These are phyloP conservation scores for Guadua angustifolia DNA, from an alignment of 176 grass and related monocot genomes.

Conservation along the genomic window DNA sequence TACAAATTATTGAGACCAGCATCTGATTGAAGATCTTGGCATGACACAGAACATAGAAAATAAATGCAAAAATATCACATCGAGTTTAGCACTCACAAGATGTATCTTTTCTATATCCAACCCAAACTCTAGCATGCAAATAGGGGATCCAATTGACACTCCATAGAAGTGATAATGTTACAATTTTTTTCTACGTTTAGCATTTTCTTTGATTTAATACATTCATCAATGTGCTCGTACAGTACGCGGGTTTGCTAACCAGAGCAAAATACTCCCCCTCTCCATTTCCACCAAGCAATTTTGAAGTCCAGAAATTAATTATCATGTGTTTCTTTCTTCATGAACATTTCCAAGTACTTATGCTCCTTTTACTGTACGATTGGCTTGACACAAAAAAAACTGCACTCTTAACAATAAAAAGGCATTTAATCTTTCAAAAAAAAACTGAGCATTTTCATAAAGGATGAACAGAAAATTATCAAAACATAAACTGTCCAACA, in stretches of 20 bases:
- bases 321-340: background rate
- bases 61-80: conserved; percentile 29
- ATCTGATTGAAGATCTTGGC: background rate
- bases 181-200: background rate
- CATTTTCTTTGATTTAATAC: conserved; percentile 18
- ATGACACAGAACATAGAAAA: background rate
- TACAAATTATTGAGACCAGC: background rate
- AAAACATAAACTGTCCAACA: background rate
- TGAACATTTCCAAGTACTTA: background rate
- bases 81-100: background rate
- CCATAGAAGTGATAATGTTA: background rate
- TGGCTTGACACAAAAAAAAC: conserved; percentile 8
- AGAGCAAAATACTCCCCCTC: background rate
- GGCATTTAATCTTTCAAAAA: background rate
- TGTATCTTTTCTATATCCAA: conserved; percentile 10
- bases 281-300: conserved; percentile 11
- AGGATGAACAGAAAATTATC: background rate
- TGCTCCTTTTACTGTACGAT: background rate
- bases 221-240: background rate
- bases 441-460: background rate
- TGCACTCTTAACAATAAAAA: background rate
- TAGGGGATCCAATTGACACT: conserved; percentile 15
- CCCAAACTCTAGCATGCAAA: background rate
- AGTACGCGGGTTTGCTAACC: background rate
- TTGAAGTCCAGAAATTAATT: background rate